Conservation (phyloP, 345 rosid species). For the Syzygium aqueum region DNA sequence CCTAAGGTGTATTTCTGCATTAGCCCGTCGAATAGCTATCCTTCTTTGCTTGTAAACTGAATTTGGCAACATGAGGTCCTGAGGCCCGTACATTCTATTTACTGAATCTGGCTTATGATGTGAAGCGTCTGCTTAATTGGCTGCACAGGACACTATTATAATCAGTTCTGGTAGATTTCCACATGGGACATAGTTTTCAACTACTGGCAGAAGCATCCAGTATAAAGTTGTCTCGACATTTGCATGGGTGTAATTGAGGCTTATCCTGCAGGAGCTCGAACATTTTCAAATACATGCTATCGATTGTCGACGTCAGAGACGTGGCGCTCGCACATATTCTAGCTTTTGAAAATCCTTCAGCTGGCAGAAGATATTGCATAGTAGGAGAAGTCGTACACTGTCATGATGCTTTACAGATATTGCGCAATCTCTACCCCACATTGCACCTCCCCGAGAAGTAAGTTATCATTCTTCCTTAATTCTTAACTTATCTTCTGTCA, state of each 20-base stretch:
- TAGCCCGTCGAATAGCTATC: background rate
- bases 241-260: background rate
- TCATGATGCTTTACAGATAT: background rate
- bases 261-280: slow-evolving; percentile 6
- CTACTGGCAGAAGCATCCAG: background rate
- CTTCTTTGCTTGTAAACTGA: background rate
- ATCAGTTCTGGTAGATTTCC: background rate
- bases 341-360: slow-evolving; percentile 8
- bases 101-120: background rate
- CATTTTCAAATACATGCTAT: background rate
- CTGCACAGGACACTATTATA: background rate
- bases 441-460: slow-evolving; percentile 5
- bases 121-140: background rate
- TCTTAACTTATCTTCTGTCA: background rate
- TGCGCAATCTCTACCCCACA: background rate
- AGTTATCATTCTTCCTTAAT: background rate
- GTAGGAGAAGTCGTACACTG: background rate
- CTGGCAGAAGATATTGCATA: slow-evolving; percentile 6
- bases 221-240: background rate
- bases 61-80: background rate
- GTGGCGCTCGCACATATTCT: slow-evolving; percentile 9
- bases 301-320: slow-evolving; percentile 14
- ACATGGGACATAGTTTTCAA: background rate
- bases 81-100: background rate
- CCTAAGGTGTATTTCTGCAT: background rate